phyloP scores from a whole-genome alignment of 2,329 filamentous ascomycete species.

The Botryosphaeria dothidea region DNA sequence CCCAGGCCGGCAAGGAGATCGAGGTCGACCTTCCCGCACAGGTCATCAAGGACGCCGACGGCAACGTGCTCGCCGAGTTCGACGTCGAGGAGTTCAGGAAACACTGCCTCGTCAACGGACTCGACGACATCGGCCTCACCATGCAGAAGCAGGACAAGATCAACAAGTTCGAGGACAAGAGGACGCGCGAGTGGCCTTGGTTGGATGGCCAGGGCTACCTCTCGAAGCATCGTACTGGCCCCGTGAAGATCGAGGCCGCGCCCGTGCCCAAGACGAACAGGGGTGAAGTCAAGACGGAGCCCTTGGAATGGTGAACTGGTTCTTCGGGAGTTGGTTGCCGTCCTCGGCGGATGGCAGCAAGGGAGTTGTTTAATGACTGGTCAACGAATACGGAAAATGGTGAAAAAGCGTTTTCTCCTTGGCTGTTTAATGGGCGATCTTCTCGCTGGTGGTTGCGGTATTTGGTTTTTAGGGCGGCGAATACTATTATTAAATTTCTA shows the following conservation, averaged over 20 bases:
- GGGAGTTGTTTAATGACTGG: constrained; percentile 6
- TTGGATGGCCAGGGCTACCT: constrained; percentile 85
- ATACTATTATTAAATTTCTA: neutral
- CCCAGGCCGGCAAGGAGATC: constrained; percentile 76
- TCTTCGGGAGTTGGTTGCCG: neutral
- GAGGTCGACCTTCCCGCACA: constrained; percentile 89
- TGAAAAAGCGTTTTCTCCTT: constrained; percentile 1
- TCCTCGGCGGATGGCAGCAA: no score
- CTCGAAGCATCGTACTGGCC: constrained; percentile 53
- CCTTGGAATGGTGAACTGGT: constrained; percentile 73
- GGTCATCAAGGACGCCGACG: constrained; percentile 72
- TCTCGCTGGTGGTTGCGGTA: neutral
- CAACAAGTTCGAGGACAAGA: constrained; percentile 73
- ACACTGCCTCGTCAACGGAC: constrained; percentile 88
- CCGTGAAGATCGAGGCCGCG: constrained; percentile 63
- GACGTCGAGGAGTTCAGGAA: constrained; percentile 92
- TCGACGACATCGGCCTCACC: constrained; percentile 94
- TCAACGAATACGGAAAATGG: constrained; percentile 9
- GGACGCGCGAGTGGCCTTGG: constrained; percentile 82
- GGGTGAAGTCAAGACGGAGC: constrained; percentile 80
- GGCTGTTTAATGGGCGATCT: neutral
- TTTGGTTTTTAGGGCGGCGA: neutral
- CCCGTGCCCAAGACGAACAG: constrained; percentile 87
- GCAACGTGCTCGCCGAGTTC: constrained; percentile 74
- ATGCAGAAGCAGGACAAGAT: constrained; percentile 94